Evolutionary conservation across 2,329 filamentous ascomycete species (phyloP).

Genomic region (Aureobasidium sp.): DNA sequence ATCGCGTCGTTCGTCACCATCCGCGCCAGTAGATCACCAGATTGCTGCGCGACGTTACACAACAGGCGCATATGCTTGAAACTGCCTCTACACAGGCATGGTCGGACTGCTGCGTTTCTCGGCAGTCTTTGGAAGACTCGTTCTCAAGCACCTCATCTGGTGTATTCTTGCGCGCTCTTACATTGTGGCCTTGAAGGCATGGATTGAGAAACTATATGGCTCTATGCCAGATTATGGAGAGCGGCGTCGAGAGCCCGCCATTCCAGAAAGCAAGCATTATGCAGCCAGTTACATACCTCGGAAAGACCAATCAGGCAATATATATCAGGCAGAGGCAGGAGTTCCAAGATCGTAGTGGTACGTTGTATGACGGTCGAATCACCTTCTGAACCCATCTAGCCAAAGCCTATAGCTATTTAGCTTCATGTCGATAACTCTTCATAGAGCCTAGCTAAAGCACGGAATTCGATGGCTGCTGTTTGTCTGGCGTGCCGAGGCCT

Average conservation of each 20-base stretch:
- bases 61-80: neutral
- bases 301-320: conserved; percentile 10
- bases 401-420: conserved; percentile 48
- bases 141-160: neutral
- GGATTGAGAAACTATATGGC: neutral
- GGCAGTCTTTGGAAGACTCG: neutral
- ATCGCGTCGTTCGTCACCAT: neutral
- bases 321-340: conserved; percentile 11
- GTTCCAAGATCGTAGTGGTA: conserved; percentile 14
- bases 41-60: neutral
- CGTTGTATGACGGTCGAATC: conserved; percentile 14
- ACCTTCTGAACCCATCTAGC: conserved; percentile 8
- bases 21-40: neutral
- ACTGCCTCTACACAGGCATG: neutral
- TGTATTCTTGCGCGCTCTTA: neutral
- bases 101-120: neutral
- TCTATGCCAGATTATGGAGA: neutral
- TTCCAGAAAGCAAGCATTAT: conserved; percentile 1
- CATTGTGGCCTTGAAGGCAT: neutral
- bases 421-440: conserved; percentile 62
- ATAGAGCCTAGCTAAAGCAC: conserved; percentile 47
- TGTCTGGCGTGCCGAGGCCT: neutral
- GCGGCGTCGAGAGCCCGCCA: neutral
- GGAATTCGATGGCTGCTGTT: conserved; percentile 16
- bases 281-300: conserved; percentile 12